Evolutionary conservation across 331 rosid genomes (phyloP), one percentile per base, ranked within the genome.

Genomic region (Arachis monticola): DNA sequence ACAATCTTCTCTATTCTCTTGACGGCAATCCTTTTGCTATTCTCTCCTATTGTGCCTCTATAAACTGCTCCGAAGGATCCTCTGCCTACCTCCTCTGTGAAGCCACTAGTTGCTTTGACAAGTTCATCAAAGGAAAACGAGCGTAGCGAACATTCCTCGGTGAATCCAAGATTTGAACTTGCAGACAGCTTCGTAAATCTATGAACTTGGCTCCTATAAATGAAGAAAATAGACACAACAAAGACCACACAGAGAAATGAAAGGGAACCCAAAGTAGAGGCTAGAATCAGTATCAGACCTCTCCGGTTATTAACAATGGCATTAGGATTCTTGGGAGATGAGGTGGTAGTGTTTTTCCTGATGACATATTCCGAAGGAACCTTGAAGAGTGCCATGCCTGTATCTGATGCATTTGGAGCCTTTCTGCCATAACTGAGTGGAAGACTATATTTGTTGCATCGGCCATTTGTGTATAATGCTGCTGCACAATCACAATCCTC

Each of bases 41-140:
- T 60, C 2, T 70, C 67, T 0, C 52, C 55, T 0, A 63, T 63
- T 50, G 22, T 48, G 3, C 85, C 88, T 63, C 9, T 61, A 14
- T 70, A 78, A 10, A 84, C 83, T 0, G 59, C 59, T 27, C 83
- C 88, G 10, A 56, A 81, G 1, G 80, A 55, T 47, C 83, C 83
- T 46, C 69, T 75, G 0, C 85, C 83, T 7, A 78, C 2, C 82
- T 78, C 80, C 45, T 84, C 88, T 3, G 56, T 42, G 66, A 84
- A 84, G n/a, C 53, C 10, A 12, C 53, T 38, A 2, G 81, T 83
- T 57, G 73, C 68, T 65, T 40, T 60, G 9, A 0, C 62, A 17
- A 83, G 81, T 71, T 83, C 84, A 42, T 79, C 79, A 41, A 45
- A 79, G 57, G 84, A 61, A 72, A 83, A 79, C 10, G 79, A 10